A percentile compares a stretch with the other conserved stretches of the same genome.
phyloP scores from a whole-genome alignment of 305 asterid genomes.

The Solanum hybrid region DNA sequence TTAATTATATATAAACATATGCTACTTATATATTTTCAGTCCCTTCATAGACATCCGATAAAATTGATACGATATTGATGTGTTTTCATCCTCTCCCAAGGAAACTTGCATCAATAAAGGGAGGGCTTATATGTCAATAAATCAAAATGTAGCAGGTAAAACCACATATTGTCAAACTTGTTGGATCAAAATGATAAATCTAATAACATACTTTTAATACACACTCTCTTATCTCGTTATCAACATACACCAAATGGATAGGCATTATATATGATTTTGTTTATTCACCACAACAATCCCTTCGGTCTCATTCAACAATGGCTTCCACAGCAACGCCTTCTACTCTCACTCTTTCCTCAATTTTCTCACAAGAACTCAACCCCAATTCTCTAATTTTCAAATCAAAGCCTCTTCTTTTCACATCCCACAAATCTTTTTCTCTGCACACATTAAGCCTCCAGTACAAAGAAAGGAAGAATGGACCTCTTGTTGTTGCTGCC shows the following conservation, averaged over 20 bases:
- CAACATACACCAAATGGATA: slow-evolving; percentile 7
- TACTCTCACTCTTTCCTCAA: slow-evolving; percentile 35
- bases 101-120: background rate
- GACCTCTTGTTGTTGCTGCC: slow-evolving; percentile 27
- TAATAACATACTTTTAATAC: background rate
- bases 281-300: background rate
- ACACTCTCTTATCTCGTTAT: background rate
- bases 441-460: slow-evolving; percentile 45
- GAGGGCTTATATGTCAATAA: background rate
- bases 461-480: slow-evolving; percentile 18
- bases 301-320: slow-evolving; percentile 24
- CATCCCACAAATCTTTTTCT: slow-evolving; percentile 31
- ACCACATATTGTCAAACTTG: background rate
- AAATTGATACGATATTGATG: background rate
- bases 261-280: background rate
- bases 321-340: slow-evolving; percentile 48
- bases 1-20: too few relatives aligned
- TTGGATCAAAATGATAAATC: background rate
- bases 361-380: slow-evolving; percentile 46
- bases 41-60: too few relatives aligned
- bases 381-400: slow-evolving; percentile 30
- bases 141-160: background rate
- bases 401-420: slow-evolving; percentile 23
- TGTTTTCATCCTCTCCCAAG: background rate
- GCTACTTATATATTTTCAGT: rapidly evolving